A percentile compares a stretch with the other conserved stretches of the same genome.
Conservation (phyloP, 1,284 basidiomycete genomes). For the Cryptococcus wingfieldii region DNA sequence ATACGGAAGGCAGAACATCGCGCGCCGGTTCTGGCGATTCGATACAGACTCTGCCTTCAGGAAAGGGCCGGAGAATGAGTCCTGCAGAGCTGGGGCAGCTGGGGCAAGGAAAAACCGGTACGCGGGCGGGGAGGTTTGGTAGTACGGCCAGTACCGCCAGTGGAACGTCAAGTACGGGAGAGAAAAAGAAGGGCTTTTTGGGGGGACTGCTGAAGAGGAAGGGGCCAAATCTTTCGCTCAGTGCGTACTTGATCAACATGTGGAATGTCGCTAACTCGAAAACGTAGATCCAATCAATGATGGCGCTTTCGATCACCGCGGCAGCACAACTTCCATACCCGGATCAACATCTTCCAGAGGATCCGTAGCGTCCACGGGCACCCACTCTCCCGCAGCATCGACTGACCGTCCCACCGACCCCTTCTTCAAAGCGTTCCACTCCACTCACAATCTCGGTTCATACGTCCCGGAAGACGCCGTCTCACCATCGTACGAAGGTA, state of each 20-base stretch:
- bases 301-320: constrained; percentile 17
- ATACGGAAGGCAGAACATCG: constrained; percentile 2
- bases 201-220: constrained; percentile 33
- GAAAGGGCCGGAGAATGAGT: constrained; percentile 4
- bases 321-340: constrained; percentile 9
- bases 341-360: constrained; percentile 19
- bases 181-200: constrained; percentile 42
- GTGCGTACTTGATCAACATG: constrained; percentile 7
- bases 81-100: constrained; percentile 5
- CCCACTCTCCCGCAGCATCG: neutral
- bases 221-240: constrained; percentile 19
- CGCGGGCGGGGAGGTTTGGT: constrained; percentile 15
- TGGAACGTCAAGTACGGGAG: constrained; percentile 14
- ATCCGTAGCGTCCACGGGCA: too few species aligned
- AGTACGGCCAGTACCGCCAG: constrained; percentile 22
- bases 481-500: constrained; percentile 34
- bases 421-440: constrained; percentile 5
- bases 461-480: constrained; percentile 23
- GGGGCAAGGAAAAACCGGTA: neutral
- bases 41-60: constrained; percentile 19
- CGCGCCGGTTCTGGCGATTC: constrained; percentile 26
- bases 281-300: constrained; percentile 11
- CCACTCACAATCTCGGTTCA: too few species aligned
- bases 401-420: constrained; percentile 7
- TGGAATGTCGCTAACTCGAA: neutral